These are phyloP conservation scores for Podila horticola DNA, from an alignment of 192 early-diverging fungal genomes.

Conservation along the genomic window DNA sequence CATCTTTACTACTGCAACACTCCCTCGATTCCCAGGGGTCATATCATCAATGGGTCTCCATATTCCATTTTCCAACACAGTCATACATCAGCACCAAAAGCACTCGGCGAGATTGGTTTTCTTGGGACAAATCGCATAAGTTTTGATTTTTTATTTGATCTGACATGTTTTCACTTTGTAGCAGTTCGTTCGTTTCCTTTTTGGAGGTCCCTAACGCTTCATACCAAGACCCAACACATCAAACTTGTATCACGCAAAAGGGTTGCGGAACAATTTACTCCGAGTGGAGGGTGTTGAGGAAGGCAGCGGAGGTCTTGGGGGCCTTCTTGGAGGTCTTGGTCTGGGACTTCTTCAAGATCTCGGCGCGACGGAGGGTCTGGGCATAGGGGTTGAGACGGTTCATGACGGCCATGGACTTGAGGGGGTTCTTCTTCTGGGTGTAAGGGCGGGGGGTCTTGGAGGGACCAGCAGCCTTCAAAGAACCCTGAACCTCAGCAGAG, in stretches of 20 bases:
- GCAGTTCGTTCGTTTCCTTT: background rate
- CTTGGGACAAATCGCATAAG: background rate
- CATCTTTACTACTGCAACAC: no score
- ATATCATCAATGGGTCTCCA: no score
- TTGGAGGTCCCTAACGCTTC: background rate
- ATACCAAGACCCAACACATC: constrained; percentile 4
- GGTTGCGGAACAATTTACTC: constrained; percentile 37
- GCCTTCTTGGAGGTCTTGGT: constrained; percentile 55
- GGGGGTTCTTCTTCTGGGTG: constrained; percentile 99
- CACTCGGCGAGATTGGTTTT: background rate
- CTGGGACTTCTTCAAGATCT: constrained; percentile 63
- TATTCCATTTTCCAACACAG: no score
- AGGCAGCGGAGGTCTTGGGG: constrained; percentile 53
- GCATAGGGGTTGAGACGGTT: constrained; percentile 98
- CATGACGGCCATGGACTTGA: constrained; percentile 90
- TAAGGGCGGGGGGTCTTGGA: constrained; percentile 89
- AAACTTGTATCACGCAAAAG: constrained; percentile 10
- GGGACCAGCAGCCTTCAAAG: constrained; percentile 86
- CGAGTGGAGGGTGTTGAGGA: constrained; percentile 48
- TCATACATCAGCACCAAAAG: no score
- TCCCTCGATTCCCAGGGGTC: no score
- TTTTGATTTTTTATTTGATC: constrained; percentile 8
- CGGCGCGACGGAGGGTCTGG: constrained; percentile 84
- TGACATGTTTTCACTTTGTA: constrained; percentile 3
- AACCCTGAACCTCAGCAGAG: constrained; percentile 96